Evolutionary conservation across 2,329 filamentous ascomycete species (phyloP).

Genomic region (Cytospora chrysosperma): DNA sequence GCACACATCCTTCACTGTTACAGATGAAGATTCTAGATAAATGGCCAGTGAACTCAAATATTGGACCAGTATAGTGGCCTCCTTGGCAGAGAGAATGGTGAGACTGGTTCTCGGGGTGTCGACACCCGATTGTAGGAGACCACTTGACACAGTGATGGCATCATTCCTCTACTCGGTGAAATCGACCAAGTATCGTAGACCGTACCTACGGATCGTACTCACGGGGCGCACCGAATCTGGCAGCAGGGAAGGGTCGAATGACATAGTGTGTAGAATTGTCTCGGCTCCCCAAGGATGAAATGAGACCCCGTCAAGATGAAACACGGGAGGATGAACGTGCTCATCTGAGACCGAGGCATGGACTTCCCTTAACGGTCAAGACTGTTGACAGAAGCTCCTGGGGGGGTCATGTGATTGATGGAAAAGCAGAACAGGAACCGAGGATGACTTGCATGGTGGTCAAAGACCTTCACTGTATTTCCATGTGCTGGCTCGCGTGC

Average conservation of each 20-base stretch:
- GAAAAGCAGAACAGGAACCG: not conserved
- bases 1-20: no score
- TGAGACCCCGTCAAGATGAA: conserved; percentile 17
- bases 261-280: conserved; percentile 1
- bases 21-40: no score
- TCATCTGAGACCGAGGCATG: conserved; percentile 9
- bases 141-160: not conserved
- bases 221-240: not conserved
- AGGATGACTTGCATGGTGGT: not conserved
- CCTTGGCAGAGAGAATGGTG: no score
- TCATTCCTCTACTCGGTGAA: not conserved
- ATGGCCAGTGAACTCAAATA: no score
- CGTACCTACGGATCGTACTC: no score
- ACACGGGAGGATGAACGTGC: conserved; percentile 16
- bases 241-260: not conserved
- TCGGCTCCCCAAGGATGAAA: conserved; percentile 11
- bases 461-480: no score
- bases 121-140: not conserved
- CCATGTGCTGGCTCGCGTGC: not conserved
- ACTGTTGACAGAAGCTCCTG: not conserved
- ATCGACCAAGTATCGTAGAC: no score
- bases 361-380: not conserved
- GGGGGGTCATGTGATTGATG: not conserved
- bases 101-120: no score
- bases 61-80: no score